Evolutionary conservation across 2,329 filamentous ascomycete species (phyloP), one percentile per base, ranked within the genome.

Genomic region (Aspergillus alliaceus): DNA sequence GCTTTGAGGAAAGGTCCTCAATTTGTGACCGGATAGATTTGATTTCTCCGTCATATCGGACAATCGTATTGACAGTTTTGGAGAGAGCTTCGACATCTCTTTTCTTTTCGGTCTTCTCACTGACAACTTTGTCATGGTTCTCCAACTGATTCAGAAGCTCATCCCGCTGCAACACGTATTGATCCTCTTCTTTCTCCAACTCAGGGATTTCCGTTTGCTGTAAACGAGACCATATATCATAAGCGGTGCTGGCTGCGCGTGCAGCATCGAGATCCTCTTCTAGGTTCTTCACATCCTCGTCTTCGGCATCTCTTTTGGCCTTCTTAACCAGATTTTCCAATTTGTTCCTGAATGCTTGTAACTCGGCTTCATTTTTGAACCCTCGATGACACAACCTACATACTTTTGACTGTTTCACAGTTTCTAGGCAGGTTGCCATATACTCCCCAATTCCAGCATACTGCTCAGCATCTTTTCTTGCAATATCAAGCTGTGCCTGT

Each of bases 341-440:
- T 66, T 86, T 89, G 39, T 84, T 81, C 50, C 86, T 77, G 59
- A 96, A 79, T 4, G 81, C 52, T 79, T 84, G n/a, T 82, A 86
- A 61, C 83, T 86, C 66, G 83, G 85, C 31, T 75, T 82, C 64
- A 79, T 78, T 68, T 54, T 85, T 73, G 70, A 96, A 92, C 4
- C 80, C 74, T 53, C 91, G 85, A 42, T 85, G 82, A 69, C 93
- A 98, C 22, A 95, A 84, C 32, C 86, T 83, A 71, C 93, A 98
- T 44, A 83, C 84, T 64, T 91, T 89, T 53, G 89, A 84, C 32
- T 85, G 80, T 54, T 89, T 82, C 11, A 90, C 83, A 22, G 81
- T 82, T 34, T 85, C 81, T 51, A 91, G 78, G 67, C 89, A 91
- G 51, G 85, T 84, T 44, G 78, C 79, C 70, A 90, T 92, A 71